These are phyloP conservation scores for Colletotrichum sp. DNA, from an alignment of 2,329 filamentous ascomycete species.

Conservation along the genomic window DNA sequence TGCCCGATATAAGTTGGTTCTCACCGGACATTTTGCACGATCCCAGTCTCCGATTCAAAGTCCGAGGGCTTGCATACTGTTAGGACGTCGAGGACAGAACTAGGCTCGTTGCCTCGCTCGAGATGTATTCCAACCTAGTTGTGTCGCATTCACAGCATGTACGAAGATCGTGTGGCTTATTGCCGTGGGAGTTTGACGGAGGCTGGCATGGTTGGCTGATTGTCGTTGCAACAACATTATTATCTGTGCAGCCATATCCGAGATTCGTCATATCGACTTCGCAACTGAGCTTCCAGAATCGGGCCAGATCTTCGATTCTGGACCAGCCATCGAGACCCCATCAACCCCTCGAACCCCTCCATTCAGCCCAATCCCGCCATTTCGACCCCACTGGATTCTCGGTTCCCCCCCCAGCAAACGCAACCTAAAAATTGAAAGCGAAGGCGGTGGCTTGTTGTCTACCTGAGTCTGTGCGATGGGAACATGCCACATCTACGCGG, in stretches of 20 bases:
- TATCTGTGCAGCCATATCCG: background rate
- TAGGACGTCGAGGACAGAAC: background rate
- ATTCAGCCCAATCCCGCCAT: background rate
- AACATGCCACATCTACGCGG: slow-evolving; percentile 13
- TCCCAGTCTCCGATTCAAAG: background rate
- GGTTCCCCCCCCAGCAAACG: background rate
- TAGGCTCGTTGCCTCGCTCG: background rate
- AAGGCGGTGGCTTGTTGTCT: slow-evolving; percentile 14
- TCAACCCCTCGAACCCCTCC: slow-evolving; percentile 3
- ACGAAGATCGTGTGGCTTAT: background rate
- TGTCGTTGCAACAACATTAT: background rate
- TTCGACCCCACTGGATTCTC: background rate
- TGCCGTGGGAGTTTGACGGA: background rate
- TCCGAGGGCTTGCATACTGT: slow-evolving; percentile 2
- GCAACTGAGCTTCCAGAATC: background rate
- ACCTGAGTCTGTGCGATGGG: slow-evolving; percentile 14
- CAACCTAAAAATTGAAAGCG: slow-evolving; percentile 7
- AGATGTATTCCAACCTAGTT: background rate
- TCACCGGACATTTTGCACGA: background rate
- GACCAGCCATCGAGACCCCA: background rate
- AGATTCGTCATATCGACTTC: background rate
- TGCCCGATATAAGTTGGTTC: background rate
- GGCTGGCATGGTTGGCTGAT: background rate
- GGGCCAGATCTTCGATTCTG: background rate
- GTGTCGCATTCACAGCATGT: background rate